Percentiles rank a stretch among this genome's conserved stretches.
Evolutionary conservation across 75 land plant species (phyloP).

Genomic region (Picea glauca): DNA sequence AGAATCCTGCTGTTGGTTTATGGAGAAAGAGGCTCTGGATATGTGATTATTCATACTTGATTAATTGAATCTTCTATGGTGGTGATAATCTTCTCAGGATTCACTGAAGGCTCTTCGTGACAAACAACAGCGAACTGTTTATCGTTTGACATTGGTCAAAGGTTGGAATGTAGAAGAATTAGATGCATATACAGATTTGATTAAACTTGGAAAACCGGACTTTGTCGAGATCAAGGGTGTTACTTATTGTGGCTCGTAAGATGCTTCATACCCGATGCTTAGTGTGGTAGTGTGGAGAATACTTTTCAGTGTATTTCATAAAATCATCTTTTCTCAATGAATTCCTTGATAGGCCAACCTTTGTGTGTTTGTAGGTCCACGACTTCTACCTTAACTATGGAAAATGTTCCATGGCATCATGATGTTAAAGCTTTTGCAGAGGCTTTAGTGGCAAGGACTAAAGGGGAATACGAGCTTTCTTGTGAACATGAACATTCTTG

Average conservation of each 20-base stretch:
- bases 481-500: slow-evolving; percentile 98
- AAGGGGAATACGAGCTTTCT: slow-evolving; percentile 87
- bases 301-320: background rate
- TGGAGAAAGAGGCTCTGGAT: background rate
- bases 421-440: slow-evolving; percentile 91
- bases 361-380: slow-evolving; percentile 49
- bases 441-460: slow-evolving; percentile 58
- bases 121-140: slow-evolving; percentile 87
- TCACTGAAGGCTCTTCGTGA: slow-evolving; percentile 74
- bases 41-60: background rate
- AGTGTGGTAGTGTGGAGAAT: background rate
- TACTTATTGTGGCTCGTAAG: slow-evolving; percentile 98
- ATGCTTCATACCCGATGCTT: background rate
- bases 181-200: slow-evolving; percentile 73
- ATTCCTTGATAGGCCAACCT: background rate
- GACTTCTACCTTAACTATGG: slow-evolving; percentile 95
- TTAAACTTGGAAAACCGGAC: slow-evolving; percentile 79
- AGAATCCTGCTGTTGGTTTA: background rate
- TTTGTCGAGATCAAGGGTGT: slow-evolving; percentile 97
- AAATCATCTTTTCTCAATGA: background rate
- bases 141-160: slow-evolving; percentile 88
- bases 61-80: background rate
- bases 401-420: slow-evolving; percentile 97
- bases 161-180: slow-evolving; percentile 94
- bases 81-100: slow-evolving; percentile 40